These are phyloP conservation scores for Fusarium camptoceras DNA, from an alignment of 2,329 filamentous ascomycete genomes.

Conservation along the genomic window DNA sequence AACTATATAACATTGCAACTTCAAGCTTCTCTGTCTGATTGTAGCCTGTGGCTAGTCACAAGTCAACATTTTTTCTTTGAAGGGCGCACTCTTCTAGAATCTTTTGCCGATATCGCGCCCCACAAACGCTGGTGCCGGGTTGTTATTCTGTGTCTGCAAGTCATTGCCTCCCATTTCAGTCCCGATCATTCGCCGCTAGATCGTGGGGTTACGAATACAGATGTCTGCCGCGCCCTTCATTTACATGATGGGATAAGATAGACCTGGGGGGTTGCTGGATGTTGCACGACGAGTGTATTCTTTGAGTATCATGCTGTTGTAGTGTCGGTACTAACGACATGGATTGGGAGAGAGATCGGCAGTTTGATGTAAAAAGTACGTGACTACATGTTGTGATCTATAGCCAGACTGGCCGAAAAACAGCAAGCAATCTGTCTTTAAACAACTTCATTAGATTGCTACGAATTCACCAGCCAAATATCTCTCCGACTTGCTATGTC, in stretches of 20 bases:
- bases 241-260: not conserved
- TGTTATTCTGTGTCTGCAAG: slow-evolving; percentile 9
- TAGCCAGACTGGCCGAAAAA: not conserved
- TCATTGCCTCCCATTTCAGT: slow-evolving; percentile 10
- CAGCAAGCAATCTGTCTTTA: not conserved
- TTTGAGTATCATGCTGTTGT: not conserved
- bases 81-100: slow-evolving; percentile 24
- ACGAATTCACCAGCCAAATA: not conserved
- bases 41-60: not conserved
- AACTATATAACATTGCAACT: not conserved
- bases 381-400: not conserved
- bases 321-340: too few species aligned
- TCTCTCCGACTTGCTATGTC: not conserved
- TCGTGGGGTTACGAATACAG: not conserved
- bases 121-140: slow-evolving; percentile 21
- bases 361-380: not conserved
- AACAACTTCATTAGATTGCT: not conserved
- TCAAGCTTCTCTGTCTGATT: slow-evolving; percentile 1
- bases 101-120: slow-evolving; percentile 39
- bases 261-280: too few species aligned
- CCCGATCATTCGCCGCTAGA: slow-evolving; percentile 15
- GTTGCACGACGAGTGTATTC: not conserved
- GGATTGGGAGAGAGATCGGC: not conserved
- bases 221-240: slow-evolving; percentile 16
- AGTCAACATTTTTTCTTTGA: slow-evolving; percentile 20